Base-by-base conservation (phyloP, 2,329 filamentous ascomycete genomes). In the Botrytis squamosa region DNA sequence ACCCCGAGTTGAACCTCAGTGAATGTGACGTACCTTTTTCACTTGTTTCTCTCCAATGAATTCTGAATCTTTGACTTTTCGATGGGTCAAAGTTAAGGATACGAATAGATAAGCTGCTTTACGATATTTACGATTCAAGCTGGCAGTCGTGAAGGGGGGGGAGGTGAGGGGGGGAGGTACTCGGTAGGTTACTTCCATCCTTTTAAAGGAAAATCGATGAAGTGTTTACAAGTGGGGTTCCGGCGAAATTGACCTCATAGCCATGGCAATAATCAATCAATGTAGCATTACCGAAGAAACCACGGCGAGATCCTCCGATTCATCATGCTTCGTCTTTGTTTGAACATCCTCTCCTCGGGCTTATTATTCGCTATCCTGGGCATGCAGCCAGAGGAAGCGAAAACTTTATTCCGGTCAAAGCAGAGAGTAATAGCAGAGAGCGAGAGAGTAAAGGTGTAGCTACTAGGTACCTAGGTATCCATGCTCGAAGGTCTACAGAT, bases 291-390 rank as follows among this genome's bases (percentile, higher is more conserved):
- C 62, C 70, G 70, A 72, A 72, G 62, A 72, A 59, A 67, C 60
- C 22, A 72, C 70, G 70, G 70, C 70, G 70, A 72, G 70, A 57
- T 72, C 46, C 60, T 55, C 70, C 62, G 70, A 72, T 42, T 36
- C 36, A 57, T 33, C 52, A 42, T 57, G 36, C n/a, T 10, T 33
- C 70, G 20, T 36, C 69, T 71, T 72, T 18, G 25, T 67, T 62
- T 25, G 18, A 38, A 67, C 44, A 18, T 59, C 6, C 20, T 20
- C n/a, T n/a, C 18, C 36, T 68, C 66, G 66, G 66, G 38, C 68
- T 62, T 38, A 70, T 62, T 38, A 70, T 70, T 60, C 55, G 33
- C 14, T n/a, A 16, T 44, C 52, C 20, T 72, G 46, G 38, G 18
- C 49, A 33, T 67, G 62, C 46, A 72, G 16, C 60, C 40, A 72